These are phyloP conservation scores for Bryoglossum gracile DNA, from an alignment of 495 filamentous ascomycete species.

Conservation along the genomic window DNA sequence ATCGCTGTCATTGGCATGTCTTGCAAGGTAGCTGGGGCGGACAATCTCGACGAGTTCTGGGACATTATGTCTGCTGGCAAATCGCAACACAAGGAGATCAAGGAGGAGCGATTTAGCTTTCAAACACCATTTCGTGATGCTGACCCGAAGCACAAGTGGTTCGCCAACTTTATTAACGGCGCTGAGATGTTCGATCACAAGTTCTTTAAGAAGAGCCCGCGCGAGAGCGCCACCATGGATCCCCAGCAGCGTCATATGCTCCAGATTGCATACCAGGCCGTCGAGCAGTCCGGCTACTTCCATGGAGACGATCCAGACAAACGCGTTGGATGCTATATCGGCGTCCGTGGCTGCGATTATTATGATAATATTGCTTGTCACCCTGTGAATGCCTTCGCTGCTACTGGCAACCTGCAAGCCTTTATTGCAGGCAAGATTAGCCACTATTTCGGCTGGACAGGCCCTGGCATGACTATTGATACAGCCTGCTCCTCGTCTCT, in stretches of 20 bases:
- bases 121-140: slow-evolving; percentile 30
- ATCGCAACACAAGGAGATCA: slow-evolving; percentile 37
- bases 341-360: background rate
- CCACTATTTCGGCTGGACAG: slow-evolving; percentile 47
- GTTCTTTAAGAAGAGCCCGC: slow-evolving; percentile 34
- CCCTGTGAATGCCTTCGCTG: slow-evolving; percentile 24
- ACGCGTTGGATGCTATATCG: background rate
- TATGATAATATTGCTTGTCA: slow-evolving; percentile 24
- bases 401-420: slow-evolving; percentile 36
- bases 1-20: slow-evolving; percentile 50
- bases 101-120: slow-evolving; percentile 31
- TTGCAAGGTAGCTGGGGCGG: slow-evolving; percentile 40
- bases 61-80: slow-evolving; percentile 32
- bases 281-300: slow-evolving; percentile 46
- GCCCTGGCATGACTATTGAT: slow-evolving; percentile 63
- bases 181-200: slow-evolving; percentile 43
- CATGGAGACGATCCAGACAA: slow-evolving; percentile 23
- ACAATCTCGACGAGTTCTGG: slow-evolving; percentile 41
- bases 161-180: slow-evolving; percentile 40
- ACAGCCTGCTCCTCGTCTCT: slow-evolving; percentile 80
- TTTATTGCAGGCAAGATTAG: slow-evolving; percentile 56
- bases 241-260: slow-evolving; percentile 49
- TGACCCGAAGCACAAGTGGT: slow-evolving; percentile 33
- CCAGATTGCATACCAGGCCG: slow-evolving; percentile 48
- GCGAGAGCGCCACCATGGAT: slow-evolving; percentile 52